phyloP scores from a whole-genome alignment of 176 grass and related monocot species.

The Melocanna baccifera region DNA sequence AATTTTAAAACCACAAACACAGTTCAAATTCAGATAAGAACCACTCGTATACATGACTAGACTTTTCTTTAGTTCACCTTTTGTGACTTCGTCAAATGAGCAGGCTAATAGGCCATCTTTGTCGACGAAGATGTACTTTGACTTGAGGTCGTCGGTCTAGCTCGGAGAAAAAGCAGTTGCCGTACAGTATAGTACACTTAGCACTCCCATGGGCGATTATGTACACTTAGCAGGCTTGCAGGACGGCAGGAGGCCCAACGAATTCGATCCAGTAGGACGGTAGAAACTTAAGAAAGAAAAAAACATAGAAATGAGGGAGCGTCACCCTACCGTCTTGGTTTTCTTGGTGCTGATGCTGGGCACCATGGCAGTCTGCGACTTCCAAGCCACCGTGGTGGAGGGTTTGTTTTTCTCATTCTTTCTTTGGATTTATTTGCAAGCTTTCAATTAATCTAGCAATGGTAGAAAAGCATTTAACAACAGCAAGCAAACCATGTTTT shows the following conservation, averaged over 20 bases:
- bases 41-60: background rate
- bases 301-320: background rate
- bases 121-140: background rate
- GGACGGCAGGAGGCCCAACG: background rate
- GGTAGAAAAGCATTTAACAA: background rate
- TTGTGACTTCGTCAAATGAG: background rate
- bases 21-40: background rate
- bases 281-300: background rate
- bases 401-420: background rate
- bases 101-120: background rate
- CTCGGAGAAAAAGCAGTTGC: too few relatives aligned
- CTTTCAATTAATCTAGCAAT: background rate
- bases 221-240: background rate
- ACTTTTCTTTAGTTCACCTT: background rate
- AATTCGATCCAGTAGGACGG: too few relatives aligned
- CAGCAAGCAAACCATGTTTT: too few relatives aligned
- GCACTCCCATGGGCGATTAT: background rate
- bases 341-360: background rate
- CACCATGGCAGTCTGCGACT: background rate
- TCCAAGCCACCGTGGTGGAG: background rate
- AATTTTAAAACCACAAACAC: too few relatives aligned
- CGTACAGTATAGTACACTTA: background rate
- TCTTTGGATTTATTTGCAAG: background rate
- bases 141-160: too few relatives aligned
- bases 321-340: background rate